Conservation (phyloP, 768 basidiomycete genomes). For the Hericium rajendrae region DNA sequence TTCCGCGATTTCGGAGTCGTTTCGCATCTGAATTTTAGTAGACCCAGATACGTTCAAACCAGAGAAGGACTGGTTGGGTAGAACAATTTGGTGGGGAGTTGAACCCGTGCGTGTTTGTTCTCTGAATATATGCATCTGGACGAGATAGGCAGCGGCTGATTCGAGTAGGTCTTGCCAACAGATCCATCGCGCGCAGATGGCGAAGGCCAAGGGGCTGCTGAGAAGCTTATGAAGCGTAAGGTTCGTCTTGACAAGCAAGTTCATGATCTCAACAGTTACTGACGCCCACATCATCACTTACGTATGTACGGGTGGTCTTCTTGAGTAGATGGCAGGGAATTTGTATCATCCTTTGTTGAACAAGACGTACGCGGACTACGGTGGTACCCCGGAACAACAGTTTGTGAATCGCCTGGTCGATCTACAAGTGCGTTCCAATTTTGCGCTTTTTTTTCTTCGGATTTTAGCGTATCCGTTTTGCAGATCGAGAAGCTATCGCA, state of each 20-base stretch:
- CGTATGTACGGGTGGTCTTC: not conserved
- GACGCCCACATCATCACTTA: not conserved
- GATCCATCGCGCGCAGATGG: not conserved
- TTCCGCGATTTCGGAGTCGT: not conserved
- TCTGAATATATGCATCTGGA: too few species aligned
- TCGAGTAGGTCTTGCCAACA: not conserved
- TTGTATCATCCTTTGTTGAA: not conserved
- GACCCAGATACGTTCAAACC: not conserved
- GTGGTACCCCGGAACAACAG: not conserved
- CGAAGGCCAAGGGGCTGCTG: not conserved
- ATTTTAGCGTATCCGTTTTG: not conserved
- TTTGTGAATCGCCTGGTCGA: not conserved
- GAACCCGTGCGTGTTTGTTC: not conserved
- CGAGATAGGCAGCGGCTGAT: too few species aligned
- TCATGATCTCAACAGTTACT: not conserved
- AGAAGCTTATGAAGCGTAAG: not conserved
- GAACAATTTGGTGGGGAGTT: not conserved
- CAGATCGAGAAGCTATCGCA: not conserved
- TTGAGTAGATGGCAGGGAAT: constrained; percentile 1
- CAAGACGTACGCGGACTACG: not conserved
- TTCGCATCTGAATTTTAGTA: not conserved
- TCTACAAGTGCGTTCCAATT: not conserved
- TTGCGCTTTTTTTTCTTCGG: not conserved
- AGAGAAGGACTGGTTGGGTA: not conserved
- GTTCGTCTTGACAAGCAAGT: not conserved